Percentiles rank a stretch among this genome's conserved stretches.
phyloP scores from a whole-genome alignment of 345 rosid genomes.

The Moricandia arvensis region DNA sequence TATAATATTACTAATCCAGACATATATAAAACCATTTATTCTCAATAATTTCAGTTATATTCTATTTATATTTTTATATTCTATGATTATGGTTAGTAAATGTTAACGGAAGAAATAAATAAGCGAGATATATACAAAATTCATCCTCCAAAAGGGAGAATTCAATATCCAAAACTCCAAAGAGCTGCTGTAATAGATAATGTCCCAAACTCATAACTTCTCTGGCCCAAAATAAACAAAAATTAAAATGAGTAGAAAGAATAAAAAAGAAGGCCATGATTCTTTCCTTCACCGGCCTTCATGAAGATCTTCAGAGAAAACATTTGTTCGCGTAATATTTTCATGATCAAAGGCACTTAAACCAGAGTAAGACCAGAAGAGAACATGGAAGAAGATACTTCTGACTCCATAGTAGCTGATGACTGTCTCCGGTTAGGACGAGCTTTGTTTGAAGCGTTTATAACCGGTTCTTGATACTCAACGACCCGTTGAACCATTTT shows the following conservation, averaged over 20 bases:
- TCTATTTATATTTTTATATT: too few species aligned
- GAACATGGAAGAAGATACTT: constrained; percentile 84
- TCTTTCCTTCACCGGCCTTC: constrained; percentile 70
- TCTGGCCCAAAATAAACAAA: not conserved
- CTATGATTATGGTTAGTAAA: too few species aligned
- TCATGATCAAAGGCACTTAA: constrained; percentile 75
- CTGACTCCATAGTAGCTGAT: constrained; percentile 88
- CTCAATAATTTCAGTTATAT: too few species aligned
- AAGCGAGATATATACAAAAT: constrained; percentile 26
- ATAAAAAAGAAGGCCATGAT: not conserved
- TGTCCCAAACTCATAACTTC: constrained; percentile 22
- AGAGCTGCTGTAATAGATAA: constrained; percentile 11
- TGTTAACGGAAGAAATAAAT: not conserved
- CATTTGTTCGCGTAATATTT: constrained; percentile 69
- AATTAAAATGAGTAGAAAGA: not conserved
- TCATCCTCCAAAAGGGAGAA: constrained; percentile 23
- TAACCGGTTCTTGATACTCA: constrained; percentile 68
- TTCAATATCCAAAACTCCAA: constrained; percentile 11
- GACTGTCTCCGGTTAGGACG: constrained; percentile 79
- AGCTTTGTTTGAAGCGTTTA: constrained; percentile 40
- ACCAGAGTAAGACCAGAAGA: constrained; percentile 94
- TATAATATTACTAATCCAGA: too few species aligned
- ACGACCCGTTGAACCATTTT: constrained; percentile 91
- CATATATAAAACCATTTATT: too few species aligned
- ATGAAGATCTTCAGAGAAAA: constrained; percentile 94